phyloP scores from a whole-genome alignment of 2,329 filamentous ascomycete species.

The Calonectria naviculata region DNA sequence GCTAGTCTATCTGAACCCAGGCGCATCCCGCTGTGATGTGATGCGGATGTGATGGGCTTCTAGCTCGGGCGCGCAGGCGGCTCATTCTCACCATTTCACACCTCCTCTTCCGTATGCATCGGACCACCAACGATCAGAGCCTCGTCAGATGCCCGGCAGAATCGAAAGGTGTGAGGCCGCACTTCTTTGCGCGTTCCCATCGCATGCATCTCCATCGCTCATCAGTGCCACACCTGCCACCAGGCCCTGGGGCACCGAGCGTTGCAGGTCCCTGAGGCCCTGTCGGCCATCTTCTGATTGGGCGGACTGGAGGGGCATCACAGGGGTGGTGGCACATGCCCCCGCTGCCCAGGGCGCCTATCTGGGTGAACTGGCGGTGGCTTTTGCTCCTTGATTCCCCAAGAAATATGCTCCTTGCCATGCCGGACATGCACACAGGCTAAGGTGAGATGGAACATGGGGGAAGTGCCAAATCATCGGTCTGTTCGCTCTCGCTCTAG shows the following conservation, averaged over 20 bases:
- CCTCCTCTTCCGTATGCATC: slow-evolving; percentile 26
- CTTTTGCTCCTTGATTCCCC: background rate
- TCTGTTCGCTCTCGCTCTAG: background rate
- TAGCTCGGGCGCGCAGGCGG: slow-evolving; percentile 9
- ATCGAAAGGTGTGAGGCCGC: slow-evolving; percentile 41
- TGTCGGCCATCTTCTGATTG: slow-evolving; percentile 16
- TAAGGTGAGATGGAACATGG: slow-evolving; percentile 6
- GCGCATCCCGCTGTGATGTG: slow-evolving; percentile 29
- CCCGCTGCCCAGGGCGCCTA: slow-evolving; percentile 25
- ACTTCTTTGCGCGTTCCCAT: slow-evolving; percentile 21
- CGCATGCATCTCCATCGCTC: slow-evolving; percentile 5
- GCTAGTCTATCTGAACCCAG: slow-evolving; percentile 18
- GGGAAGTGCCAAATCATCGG: background rate
- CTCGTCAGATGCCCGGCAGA: slow-evolving; percentile 40
- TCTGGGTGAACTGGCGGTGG: slow-evolving; percentile 24
- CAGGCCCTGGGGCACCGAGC: slow-evolving; percentile 15
- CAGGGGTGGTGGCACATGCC: background rate
- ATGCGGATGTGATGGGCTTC: slow-evolving; percentile 32
- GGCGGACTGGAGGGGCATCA: slow-evolving; percentile 3
- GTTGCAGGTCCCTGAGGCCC: slow-evolving; percentile 23
- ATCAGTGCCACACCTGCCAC: slow-evolving; percentile 7
- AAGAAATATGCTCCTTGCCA: background rate
- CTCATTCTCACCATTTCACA: slow-evolving; percentile 13
- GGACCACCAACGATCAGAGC: slow-evolving; percentile 33
- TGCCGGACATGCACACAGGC: slow-evolving; percentile 4